These are phyloP conservation scores for Abelmoschus esculentus DNA, from an alignment of 345 rosid species.

Conservation along the genomic window DNA sequence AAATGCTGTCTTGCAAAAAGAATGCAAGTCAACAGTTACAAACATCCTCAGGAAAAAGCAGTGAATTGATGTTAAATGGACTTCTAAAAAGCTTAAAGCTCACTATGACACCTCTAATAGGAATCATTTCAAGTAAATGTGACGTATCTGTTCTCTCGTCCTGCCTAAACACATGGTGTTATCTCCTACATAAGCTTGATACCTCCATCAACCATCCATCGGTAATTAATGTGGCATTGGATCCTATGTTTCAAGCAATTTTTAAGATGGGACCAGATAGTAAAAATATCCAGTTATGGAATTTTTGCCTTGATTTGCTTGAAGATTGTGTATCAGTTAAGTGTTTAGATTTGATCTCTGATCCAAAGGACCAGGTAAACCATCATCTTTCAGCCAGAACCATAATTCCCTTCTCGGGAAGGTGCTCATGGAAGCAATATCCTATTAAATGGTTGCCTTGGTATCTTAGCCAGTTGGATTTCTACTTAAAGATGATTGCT, in stretches of 20 bases:
- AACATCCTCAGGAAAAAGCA: constrained; percentile 11
- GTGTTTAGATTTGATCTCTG: constrained; percentile 17
- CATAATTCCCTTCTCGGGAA: constrained; percentile 18
- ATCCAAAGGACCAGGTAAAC: constrained; percentile 15
- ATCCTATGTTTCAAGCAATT: constrained; percentile 40
- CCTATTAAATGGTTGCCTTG: constrained; percentile 49
- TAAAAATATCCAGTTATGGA: constrained; percentile 33
- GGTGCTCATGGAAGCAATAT: constrained; percentile 22
- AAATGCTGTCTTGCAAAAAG: constrained; percentile 13
- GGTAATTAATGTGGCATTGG: constrained; percentile 31
- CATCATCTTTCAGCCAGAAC: constrained; percentile 13
- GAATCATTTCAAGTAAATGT: constrained; percentile 37
- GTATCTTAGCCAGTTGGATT: constrained; percentile 34
- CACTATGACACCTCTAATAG: constrained; percentile 43
- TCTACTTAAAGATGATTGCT: constrained; percentile 23
- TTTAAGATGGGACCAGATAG: constrained; percentile 27
- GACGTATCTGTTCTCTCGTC: constrained; percentile 35
- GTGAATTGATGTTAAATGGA: constrained; percentile 22
- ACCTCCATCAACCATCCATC: constrained; percentile 23
- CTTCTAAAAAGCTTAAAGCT: constrained; percentile 40
- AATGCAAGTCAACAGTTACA: constrained; percentile 12
- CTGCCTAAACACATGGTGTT: constrained; percentile 49
- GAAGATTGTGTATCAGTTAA: constrained; percentile 30
- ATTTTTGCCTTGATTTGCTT: constrained; percentile 38
- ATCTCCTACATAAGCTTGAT: constrained; percentile 49